These are phyloP conservation scores for Stropharia rugosoannulata DNA, from an alignment of 768 basidiomycete genomes.

Conservation along the genomic window DNA sequence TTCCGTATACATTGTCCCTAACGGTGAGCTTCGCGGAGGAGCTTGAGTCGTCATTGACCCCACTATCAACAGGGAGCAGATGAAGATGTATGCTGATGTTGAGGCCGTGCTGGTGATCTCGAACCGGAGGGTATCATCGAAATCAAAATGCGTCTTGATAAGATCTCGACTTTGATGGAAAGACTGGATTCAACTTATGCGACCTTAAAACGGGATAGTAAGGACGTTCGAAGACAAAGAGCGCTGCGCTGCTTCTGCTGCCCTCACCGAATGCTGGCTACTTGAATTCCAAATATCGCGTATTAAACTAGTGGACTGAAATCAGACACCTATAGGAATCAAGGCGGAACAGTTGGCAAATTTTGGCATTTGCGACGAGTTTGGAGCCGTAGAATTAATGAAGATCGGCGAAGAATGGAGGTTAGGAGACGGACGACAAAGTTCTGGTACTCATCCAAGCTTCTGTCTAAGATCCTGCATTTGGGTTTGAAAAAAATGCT, in stretches of 20 bases:
- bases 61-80: slow-evolving; percentile 93
- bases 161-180: slow-evolving; percentile 88
- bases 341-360: no score
- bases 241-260: slow-evolving; percentile 64
- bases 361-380: no score
- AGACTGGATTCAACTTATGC: slow-evolving; percentile 87
- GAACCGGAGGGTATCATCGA: slow-evolving; percentile 98
- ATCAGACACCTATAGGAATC: no score
- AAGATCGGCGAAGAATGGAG: no score
- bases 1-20: slow-evolving; percentile 97
- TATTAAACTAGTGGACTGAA: no score
- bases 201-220: slow-evolving; percentile 75
- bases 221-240: slow-evolving; percentile 75
- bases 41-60: slow-evolving; percentile 99
- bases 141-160: slow-evolving; percentile 97
- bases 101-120: slow-evolving; percentile 95
- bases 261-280: slow-evolving; percentile 68
- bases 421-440: no score
- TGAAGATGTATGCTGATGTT: slow-evolving; percentile 99
- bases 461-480: no score
- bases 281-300: no score
- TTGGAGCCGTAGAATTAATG: no score
- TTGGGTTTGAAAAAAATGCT: no score
- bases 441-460: no score
- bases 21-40: slow-evolving; percentile 97